Evolutionary conservation across 495 filamentous ascomycete genomes (phyloP).

Genomic region (Tuber indicum): DNA sequence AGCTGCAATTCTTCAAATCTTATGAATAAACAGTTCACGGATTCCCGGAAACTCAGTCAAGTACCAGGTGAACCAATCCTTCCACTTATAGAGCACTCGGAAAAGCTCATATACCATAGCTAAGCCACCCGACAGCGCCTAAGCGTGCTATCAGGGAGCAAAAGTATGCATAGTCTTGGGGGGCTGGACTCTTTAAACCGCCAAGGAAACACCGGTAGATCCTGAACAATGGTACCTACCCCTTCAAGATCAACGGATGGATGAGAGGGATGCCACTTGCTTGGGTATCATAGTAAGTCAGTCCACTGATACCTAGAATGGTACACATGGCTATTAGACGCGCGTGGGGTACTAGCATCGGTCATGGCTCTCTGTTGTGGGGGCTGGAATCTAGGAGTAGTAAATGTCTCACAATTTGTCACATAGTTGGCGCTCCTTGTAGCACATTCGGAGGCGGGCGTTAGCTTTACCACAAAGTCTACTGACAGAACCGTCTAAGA

Average conservation of each 20-base stretch:
- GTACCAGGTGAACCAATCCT: neutral
- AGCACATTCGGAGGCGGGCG: neutral
- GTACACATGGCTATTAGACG: neutral
- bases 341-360: neutral
- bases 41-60: neutral
- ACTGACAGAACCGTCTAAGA: neutral
- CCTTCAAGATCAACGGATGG: neutral
- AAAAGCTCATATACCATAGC: neutral
- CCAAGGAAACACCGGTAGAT: neutral
- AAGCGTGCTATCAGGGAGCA: neutral
- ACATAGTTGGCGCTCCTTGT: neutral
- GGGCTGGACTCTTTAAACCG: neutral
- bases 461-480: neutral
- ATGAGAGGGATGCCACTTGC: neutral
- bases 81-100: neutral
- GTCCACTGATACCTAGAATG: neutral
- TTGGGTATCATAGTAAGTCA: neutral
- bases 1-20: neutral
- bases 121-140: neutral
- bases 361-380: neutral
- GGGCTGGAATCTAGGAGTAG: neutral
- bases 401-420: neutral
- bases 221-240: neutral
- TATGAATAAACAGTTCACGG: neutral
- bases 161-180: neutral